These are phyloP conservation scores for Boletus rubropictus DNA, from an alignment of 768 basidiomycete genomes.

Conservation along the genomic window DNA sequence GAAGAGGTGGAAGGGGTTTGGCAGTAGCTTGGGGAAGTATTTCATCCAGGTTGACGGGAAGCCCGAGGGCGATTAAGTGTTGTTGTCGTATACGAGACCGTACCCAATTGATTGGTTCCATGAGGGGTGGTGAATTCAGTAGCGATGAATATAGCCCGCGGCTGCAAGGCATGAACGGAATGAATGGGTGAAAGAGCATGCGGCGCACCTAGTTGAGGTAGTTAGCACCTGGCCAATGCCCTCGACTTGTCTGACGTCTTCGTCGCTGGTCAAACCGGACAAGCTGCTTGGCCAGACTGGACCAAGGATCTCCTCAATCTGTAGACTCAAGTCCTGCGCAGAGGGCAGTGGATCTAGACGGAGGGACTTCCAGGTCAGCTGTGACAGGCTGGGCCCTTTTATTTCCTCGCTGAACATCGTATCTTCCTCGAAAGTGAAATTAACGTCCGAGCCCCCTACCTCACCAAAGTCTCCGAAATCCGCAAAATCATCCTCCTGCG, in stretches of 20 bases:
- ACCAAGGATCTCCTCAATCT: conserved; percentile 59
- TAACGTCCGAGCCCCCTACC: conserved; percentile 35
- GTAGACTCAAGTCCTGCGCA: conserved; percentile 48
- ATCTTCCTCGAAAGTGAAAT: conserved; percentile 36
- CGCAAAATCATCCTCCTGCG: conserved; percentile 70
- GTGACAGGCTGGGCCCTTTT: conserved; percentile 36
- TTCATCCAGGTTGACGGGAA: conserved; percentile 94
- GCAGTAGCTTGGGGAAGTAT: conserved; percentile 64
- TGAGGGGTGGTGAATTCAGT: conserved; percentile 64
- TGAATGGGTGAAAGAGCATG: conserved; percentile 15
- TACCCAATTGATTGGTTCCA: conserved; percentile 89
- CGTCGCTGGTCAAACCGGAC: conserved; percentile 53
- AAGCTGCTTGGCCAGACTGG: conserved; percentile 60
- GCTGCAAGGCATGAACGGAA: conserved; percentile 37
- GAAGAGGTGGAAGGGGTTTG: conserved; percentile 69
- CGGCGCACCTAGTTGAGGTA: conserved; percentile 62
- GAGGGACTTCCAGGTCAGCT: conserved; percentile 54
- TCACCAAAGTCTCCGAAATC: conserved; percentile 89
- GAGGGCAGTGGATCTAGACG: conserved; percentile 60
- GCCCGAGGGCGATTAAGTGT: conserved; percentile 85
- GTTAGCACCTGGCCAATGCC: conserved; percentile 77
- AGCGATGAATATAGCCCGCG: conserved; percentile 74
- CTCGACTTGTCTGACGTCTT: conserved; percentile 71
- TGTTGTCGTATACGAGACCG: conserved; percentile 86
- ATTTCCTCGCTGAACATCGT: conserved; percentile 11